Base-by-base conservation (phyloP, 139 green algal genomes). In the Asterochloris erici region DNA sequence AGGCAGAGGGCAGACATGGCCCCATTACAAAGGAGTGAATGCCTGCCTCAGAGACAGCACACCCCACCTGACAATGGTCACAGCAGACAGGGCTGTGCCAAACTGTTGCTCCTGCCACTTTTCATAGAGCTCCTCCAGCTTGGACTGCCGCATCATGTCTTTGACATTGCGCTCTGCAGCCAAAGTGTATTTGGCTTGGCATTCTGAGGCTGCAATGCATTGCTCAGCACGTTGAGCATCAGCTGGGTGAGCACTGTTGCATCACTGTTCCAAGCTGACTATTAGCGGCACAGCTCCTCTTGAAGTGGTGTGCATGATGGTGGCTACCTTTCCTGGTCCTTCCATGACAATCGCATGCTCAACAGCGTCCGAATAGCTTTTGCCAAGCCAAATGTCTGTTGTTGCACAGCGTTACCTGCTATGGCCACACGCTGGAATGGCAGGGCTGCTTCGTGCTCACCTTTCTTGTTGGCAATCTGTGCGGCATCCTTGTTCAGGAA, bases 21-120 rank as follows among this genome's bases (percentile, higher is more conserved):
- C 38, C 38, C 47, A 54, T 11, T 15, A 38, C 66, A 71, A 71
- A 26, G 17, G 21, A 2, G 66, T 26, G 21, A 71, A 9, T 71
- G 17, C 19, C 66, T 23, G 1, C 19, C 19, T 12, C 10, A 66
- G 68, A 63, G 28, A 70, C 14, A 21, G 66, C n/a, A 66, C 38
- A 54, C 38, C 63, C 21, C 29, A 87, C 84, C 90, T 86, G 73
- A 93, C 74, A 10, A 98, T 94, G 6, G 92, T 91, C 0, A 98
- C 84, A 10, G 87, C 84, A 75, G 86, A 94, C 76, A 92, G 88
- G 27, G 90, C 91, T 0, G 88, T 84, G 12, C 71, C 84, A 79
- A 96, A 97, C 23, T 90, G 81, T 17, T 89, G 79, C 86, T 97
- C 91, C 23, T 24, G 70, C 16, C 68, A 38, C 77, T 93, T 93